A percentile compares a stretch with the other conserved stretches of the same genome.
These are phyloP conservation scores for Arthromyces matolae DNA, from an alignment of 768 basidiomycete species.

Conservation along the genomic window DNA sequence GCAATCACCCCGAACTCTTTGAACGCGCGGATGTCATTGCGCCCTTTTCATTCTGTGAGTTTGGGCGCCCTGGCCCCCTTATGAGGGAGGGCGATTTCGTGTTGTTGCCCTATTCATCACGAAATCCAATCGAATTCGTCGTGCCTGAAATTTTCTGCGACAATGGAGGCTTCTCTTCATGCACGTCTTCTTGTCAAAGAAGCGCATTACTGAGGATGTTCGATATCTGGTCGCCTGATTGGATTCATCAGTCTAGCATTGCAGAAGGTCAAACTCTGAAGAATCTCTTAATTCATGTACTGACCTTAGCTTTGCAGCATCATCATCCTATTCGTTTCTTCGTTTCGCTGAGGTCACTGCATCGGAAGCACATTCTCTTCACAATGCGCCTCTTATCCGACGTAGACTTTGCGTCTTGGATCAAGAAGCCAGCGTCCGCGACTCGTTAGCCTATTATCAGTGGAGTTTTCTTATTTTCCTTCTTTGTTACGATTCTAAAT, in stretches of 20 bases:
- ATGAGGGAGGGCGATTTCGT: constrained; percentile 86
- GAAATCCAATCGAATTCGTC: constrained; percentile 77
- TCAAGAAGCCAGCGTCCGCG: constrained; percentile 36
- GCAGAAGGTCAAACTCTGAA: constrained; percentile 49
- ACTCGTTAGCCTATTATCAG: constrained; percentile 43
- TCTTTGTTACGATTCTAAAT: constrained; percentile 2
- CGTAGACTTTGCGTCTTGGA: constrained; percentile 48
- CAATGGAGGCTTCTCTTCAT: constrained; percentile 73
- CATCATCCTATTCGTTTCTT: constrained; percentile 77
- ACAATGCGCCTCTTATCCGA: constrained; percentile 56
- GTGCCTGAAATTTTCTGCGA: constrained; percentile 76
- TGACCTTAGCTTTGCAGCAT: constrained; percentile 17
- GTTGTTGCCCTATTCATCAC: constrained; percentile 78
- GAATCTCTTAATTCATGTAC: neutral
- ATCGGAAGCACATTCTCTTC: constrained; percentile 60
- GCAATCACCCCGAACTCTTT: constrained; percentile 98
- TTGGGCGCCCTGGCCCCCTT: constrained; percentile 78
- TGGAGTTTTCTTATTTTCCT: constrained; percentile 20
- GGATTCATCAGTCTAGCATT: constrained; percentile 68
- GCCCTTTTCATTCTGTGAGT: constrained; percentile 85
- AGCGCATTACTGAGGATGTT: constrained; percentile 62
- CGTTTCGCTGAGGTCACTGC: constrained; percentile 62
- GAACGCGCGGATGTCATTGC: constrained; percentile 94
- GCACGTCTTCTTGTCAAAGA: constrained; percentile 49
- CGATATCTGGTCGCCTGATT: constrained; percentile 88